Conservation (phyloP, 441 rosid species). For the Kokia cookei region DNA sequence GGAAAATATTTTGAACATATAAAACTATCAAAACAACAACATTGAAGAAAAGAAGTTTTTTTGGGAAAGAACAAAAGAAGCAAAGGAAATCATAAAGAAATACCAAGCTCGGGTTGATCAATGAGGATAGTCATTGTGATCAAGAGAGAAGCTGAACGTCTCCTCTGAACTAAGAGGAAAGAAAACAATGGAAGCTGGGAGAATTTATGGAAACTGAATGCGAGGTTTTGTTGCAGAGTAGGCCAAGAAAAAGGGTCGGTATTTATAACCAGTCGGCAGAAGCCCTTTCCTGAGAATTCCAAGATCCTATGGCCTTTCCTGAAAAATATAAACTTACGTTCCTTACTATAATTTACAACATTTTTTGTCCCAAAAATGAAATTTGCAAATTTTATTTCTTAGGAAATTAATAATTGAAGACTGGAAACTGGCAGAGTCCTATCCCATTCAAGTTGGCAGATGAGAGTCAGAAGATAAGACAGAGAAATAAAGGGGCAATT, state of each 20-base stretch:
- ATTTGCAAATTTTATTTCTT: too few relatives aligned
- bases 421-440: too few relatives aligned
- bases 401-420: too few relatives aligned
- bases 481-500: too few relatives aligned
- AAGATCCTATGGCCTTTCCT: constrained; percentile 35
- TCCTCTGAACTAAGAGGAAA: background rate
- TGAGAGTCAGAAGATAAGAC: too few relatives aligned
- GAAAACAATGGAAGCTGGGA: background rate
- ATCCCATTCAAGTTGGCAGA: too few relatives aligned
- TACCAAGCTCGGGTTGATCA: constrained; percentile 42
- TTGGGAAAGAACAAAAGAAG: background rate
- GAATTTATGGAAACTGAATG: background rate
- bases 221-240: background rate
- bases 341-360: background rate
- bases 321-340: constrained; percentile 8
- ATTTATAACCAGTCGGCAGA: constrained; percentile 41
- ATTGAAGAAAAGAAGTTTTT: background rate
- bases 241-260: background rate
- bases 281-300: constrained; percentile 56
- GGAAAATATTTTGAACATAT: background rate
- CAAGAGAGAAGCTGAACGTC: background rate
- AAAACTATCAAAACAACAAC: background rate
- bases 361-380: background rate
- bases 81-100: background rate
- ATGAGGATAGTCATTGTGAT: constrained; percentile 39